phyloP scores from a whole-genome alignment of 2,329 filamentous ascomycete genomes.

The Albifimbria verrucaria region DNA sequence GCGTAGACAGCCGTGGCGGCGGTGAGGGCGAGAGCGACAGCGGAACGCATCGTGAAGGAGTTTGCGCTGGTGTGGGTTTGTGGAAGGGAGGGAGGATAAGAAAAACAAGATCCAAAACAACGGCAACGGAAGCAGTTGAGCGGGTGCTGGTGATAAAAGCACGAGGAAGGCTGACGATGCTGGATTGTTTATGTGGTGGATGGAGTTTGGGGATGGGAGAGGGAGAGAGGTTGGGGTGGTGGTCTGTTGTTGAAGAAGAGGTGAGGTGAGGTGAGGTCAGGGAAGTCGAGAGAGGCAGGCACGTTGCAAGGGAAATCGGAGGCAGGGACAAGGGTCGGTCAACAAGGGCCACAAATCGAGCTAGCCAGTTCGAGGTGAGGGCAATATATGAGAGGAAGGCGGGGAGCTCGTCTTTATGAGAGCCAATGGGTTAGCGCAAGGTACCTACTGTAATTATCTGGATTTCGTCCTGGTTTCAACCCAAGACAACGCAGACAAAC shows the following conservation, averaged over 20 bases:
- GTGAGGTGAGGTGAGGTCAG: not conserved
- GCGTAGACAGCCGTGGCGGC: constrained; percentile 41
- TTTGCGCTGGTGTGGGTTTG: constrained; percentile 8
- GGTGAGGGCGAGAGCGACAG: constrained; percentile 38
- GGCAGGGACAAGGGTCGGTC: too few species aligned
- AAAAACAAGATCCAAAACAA: not conserved
- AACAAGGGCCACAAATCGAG: too few species aligned
- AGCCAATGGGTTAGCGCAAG: too few species aligned
- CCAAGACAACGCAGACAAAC: not conserved
- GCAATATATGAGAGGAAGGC: not conserved
- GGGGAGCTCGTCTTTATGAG: not conserved
- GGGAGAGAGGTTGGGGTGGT: not conserved
- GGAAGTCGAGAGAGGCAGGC: not conserved
- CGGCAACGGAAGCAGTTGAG: not conserved
- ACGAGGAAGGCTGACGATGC: not conserved
- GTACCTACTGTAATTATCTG: too few species aligned
- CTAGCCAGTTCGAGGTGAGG: not conserved
- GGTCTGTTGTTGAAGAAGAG: not conserved
- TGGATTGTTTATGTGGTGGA: not conserved
- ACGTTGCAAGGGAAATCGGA: too few species aligned
- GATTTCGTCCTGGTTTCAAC: too few species aligned
- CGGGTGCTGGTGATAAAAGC: not conserved
- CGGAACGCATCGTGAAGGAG: constrained; percentile 36
- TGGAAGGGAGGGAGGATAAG: not conserved
- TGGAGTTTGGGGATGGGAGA: not conserved